Evolutionary conservation across 495 filamentous ascomycete species (phyloP).

Genomic region (Aspergillus campestris): DNA sequence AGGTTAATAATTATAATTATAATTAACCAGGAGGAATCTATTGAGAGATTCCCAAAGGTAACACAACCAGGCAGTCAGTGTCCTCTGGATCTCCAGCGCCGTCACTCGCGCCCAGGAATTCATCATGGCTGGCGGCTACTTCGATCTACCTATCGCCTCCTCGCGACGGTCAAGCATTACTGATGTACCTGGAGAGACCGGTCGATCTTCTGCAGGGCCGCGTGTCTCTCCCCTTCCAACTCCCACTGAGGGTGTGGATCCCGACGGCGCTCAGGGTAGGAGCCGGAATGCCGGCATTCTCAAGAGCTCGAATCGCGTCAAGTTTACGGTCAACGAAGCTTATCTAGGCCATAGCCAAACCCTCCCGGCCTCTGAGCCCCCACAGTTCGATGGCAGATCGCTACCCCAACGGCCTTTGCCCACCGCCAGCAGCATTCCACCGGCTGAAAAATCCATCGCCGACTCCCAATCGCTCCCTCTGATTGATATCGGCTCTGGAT

Average conservation of each 20-base stretch:
- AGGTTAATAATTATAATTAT: neutral
- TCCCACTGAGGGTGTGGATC: constrained; percentile 18
- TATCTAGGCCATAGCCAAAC: constrained; percentile 6
- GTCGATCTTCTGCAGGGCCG: constrained; percentile 19
- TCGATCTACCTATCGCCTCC: constrained; percentile 26
- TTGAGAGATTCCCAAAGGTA: neutral
- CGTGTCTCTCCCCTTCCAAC: constrained; percentile 17
- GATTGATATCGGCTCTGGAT: constrained; percentile 22
- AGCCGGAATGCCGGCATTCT: constrained; percentile 38
- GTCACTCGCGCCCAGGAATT: constrained; percentile 8
- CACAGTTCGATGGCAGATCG: constrained; percentile 18
- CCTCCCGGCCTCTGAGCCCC: neutral
- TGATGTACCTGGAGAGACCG: constrained; percentile 17
- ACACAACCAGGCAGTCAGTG: constrained; percentile 4
- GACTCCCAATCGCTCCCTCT: constrained; percentile 18
- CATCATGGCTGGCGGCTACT: constrained; percentile 35
- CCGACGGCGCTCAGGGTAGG: constrained; percentile 22
- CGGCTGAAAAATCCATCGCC: constrained; percentile 18
- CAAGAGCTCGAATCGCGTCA: constrained; percentile 30
- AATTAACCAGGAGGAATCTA: neutral
- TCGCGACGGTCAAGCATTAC: constrained; percentile 24
- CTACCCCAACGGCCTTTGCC: constrained; percentile 31
- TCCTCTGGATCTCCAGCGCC: constrained; percentile 2
- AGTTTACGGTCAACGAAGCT: constrained; percentile 24
- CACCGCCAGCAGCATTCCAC: constrained; percentile 38